These are phyloP conservation scores for Candida nemodendra DNA, from an alignment of 805 yeast genomes.

Conservation along the genomic window DNA sequence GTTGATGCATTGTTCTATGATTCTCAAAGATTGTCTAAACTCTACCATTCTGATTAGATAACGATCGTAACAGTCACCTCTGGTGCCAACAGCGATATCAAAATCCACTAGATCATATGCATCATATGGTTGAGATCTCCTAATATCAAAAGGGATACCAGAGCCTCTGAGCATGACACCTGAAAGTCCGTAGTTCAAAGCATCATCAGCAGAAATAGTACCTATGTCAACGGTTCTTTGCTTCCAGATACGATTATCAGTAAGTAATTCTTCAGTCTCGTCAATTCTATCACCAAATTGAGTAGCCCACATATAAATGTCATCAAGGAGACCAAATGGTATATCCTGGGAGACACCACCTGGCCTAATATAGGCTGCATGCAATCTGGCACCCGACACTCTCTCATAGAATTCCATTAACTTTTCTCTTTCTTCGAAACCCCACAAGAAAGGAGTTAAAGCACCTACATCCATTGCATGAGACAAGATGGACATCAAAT, in stretches of 20 bases:
- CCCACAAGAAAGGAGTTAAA: slow-evolving; percentile 90
- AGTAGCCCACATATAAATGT: slow-evolving; percentile 94
- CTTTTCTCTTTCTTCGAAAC: slow-evolving; percentile 90
- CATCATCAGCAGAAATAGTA: slow-evolving; percentile 80
- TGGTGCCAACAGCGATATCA: slow-evolving; percentile 81
- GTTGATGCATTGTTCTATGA: slow-evolving; percentile 85
- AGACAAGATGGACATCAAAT: slow-evolving; percentile 80
- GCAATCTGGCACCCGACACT: slow-evolving; percentile 87
- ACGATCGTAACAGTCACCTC: slow-evolving; percentile 91
- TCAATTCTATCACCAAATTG: slow-evolving; percentile 92
- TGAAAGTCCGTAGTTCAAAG: slow-evolving; percentile 72
- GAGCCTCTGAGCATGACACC: slow-evolving; percentile 93
- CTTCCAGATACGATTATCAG: slow-evolving; percentile 92
- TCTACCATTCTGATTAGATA: slow-evolving; percentile 87
- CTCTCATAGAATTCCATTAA: slow-evolving; percentile 91
- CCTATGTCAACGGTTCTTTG: slow-evolving; percentile 83
- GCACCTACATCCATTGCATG: slow-evolving; percentile 97
- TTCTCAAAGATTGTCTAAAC: slow-evolving; percentile 86
- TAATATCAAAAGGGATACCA: slow-evolving; percentile 82
- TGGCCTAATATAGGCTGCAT: slow-evolving; percentile 85
- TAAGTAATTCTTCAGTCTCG: slow-evolving; percentile 84
- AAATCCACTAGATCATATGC: slow-evolving; percentile 85
- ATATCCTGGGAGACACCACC: slow-evolving; percentile 90
- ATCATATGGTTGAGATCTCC: slow-evolving; percentile 86
- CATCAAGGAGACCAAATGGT: slow-evolving; percentile 84